Base-by-base conservation (phyloP, 2,329 filamentous ascomycete genomes). In the Aspergillus novofumigatus region DNA sequence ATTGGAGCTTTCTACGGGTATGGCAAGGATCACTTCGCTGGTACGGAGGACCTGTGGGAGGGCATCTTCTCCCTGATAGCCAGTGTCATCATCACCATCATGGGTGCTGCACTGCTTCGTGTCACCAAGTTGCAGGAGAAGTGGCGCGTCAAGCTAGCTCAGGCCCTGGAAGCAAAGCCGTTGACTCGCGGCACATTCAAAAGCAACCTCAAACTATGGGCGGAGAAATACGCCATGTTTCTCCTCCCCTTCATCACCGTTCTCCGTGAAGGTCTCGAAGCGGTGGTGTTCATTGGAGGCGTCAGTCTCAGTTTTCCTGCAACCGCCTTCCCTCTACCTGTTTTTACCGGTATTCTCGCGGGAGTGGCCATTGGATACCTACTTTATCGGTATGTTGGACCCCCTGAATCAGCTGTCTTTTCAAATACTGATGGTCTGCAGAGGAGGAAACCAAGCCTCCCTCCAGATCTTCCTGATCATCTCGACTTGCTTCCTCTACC, bases 221-320 rank as follows among this genome's bases (percentile, higher is more conserved):
- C 80, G n/a, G 86, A 92, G 71, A 91, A 89, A 71, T 93, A 96
- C 69, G 85, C 87, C 68, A 90, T 96, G 87, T 94, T 95, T 72
- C 72, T 90, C 45, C 77, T 96, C 52, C 91, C 92, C 1, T 94
- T 96, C 73, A 81, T 96, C 69, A 96, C 91, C 1, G 56, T 57
- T 7, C 54, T 65, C 6, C 59, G 62, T 4, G 61, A 63, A 42
- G 61, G 62, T 7, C 56, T 65, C 1, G 62, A 65, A 23, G 58
- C 62, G 1, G 59, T 63, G 8, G 56, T 63, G 1, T 65, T 59
- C 20, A 52, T 65, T 11, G 61, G 62, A 2, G 62, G 62, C 11
- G 62, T 65, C 10, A 53, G 55, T n/a, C 58, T 65, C 5, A 1
- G 88, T 88, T 95, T 55, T 90, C 91, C 6, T 74, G 64, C 62